Evolutionary conservation across 768 basidiomycete genomes (phyloP).

Genomic region (Pleurotus citrinopileatus): DNA sequence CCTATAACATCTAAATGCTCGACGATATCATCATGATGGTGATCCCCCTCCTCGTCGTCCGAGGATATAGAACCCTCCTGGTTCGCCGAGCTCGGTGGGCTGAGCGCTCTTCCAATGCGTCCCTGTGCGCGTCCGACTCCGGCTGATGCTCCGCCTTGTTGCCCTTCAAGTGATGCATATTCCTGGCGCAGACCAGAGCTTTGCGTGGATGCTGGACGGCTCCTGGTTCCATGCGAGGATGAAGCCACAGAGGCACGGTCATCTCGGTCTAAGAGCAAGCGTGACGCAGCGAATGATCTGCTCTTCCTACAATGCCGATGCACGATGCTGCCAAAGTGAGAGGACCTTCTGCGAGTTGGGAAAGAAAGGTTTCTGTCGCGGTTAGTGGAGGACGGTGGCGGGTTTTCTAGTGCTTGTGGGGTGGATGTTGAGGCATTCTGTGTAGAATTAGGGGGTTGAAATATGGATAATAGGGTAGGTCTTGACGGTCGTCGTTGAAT

Average conservation of each 20-base stretch:
- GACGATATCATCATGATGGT: slow-evolving; percentile 77
- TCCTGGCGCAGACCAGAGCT: slow-evolving; percentile 15
- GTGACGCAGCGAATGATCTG: slow-evolving; percentile 4
- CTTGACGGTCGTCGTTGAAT: slow-evolving; percentile 1
- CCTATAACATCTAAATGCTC: slow-evolving; percentile 84
- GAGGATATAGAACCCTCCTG: slow-evolving; percentile 12
- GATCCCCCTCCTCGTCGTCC: slow-evolving; percentile 20
- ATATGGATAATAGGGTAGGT: slow-evolving; percentile 14
- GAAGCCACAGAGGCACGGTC: neutral
- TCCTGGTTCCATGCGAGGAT: slow-evolving; percentile 2
- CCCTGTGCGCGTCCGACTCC: slow-evolving; percentile 34
- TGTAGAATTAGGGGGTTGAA: slow-evolving; percentile 11
- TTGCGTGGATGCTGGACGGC: slow-evolving; percentile 10
- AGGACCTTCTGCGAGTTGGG: neutral
- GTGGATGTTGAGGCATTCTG: slow-evolving; percentile 2
- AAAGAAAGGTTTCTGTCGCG: neutral
- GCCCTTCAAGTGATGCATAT: slow-evolving; percentile 35
- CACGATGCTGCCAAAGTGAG: slow-evolving; percentile 1
- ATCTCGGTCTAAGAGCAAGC: neutral
- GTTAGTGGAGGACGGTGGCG: too few relatives aligned
- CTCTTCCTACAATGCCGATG: slow-evolving; percentile 4
- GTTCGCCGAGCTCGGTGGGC: slow-evolving; percentile 25
- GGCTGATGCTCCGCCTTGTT: slow-evolving; percentile 38
- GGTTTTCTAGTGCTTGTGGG: neutral
- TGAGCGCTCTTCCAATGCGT: slow-evolving; percentile 43